Percentiles rank a stretch among this genome's conserved stretches.
Conservation (phyloP, 2,329 filamentous ascomycete species). For the Tricladium varicosporioides region DNA sequence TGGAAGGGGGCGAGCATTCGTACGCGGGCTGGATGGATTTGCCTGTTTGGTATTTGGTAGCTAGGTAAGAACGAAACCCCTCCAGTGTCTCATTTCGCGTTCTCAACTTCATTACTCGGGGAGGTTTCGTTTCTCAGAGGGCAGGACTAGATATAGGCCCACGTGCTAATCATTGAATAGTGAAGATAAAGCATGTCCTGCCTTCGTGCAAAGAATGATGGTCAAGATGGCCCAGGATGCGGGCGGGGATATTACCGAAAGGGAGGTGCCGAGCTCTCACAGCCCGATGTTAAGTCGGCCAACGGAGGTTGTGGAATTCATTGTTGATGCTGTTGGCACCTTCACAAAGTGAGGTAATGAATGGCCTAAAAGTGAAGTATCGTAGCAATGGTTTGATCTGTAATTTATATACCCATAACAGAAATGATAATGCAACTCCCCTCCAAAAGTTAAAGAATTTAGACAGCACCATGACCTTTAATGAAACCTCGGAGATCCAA, state of each 20-base stretch:
- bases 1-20: constrained; percentile 37
- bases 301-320: constrained; percentile 35
- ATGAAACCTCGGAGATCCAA: too few relatives aligned
- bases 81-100: too few relatives aligned
- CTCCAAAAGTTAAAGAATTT: too few relatives aligned
- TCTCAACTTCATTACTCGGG: too few relatives aligned
- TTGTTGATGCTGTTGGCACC: constrained; percentile 37
- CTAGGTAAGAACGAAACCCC: constrained; percentile 10
- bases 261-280: constrained; percentile 41
- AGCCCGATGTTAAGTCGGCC: constrained; percentile 43
- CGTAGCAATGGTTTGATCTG: too few relatives aligned
- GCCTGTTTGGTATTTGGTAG: constrained; percentile 37
- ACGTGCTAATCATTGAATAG: too few relatives aligned
- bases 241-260: constrained; percentile 34
- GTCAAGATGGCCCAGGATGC: constrained; percentile 38
- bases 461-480: too few relatives aligned
- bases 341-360: constrained; percentile 22
- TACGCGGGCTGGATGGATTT: constrained; percentile 33
- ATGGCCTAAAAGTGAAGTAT: too few relatives aligned
- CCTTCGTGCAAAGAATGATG: constrained; percentile 36
- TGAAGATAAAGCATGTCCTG: constrained; percentile 39
- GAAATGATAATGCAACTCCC: too few relatives aligned
- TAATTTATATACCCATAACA: too few relatives aligned
- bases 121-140: too few relatives aligned
- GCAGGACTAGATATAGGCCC: too few relatives aligned